A percentile compares a stretch with the other conserved stretches of the same genome.
Conservation (phyloP, 441 rosid genomes). For the Euphorbia celastroides region DNA sequence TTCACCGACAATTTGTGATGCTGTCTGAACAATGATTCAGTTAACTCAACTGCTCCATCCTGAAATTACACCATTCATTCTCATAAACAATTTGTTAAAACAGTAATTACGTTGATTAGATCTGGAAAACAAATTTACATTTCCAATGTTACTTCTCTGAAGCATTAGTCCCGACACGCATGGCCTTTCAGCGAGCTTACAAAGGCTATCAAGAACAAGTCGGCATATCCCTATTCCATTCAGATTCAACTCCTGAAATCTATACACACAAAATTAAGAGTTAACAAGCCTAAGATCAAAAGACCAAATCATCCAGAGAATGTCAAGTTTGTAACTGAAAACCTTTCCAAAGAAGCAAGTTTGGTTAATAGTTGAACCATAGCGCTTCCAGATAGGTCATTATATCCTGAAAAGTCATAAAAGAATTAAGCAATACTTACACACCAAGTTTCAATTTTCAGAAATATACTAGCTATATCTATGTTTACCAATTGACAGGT, state of each 20-base stretch:
- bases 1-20: constrained; percentile 62
- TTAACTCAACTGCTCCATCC: too few relatives aligned
- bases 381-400: constrained; percentile 66
- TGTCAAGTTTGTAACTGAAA: constrained; percentile 9
- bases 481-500: constrained; percentile 68
- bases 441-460: constrained; percentile 3
- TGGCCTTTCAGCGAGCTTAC: constrained; percentile 53
- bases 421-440: constrained; percentile 15
- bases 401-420: constrained; percentile 50
- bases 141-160: constrained; percentile 77
- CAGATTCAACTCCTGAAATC: constrained; percentile 81
- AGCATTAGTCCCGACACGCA: constrained; percentile 72
- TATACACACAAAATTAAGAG: constrained; percentile 21
- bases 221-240: constrained; percentile 72
- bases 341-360: constrained; percentile 67
- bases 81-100: constrained; percentile 17
- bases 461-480: constrained; percentile 18
- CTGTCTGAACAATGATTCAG: constrained; percentile 46
- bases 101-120: constrained; percentile 1
- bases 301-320: constrained; percentile 7
- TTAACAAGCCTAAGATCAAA: background rate
- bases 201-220: constrained; percentile 61
- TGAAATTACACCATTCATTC: constrained; percentile 23
- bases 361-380: constrained; percentile 57
- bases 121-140: constrained; percentile 35